These are phyloP conservation scores for Carex littledalei DNA, from an alignment of 176 grass and related monocot species.

Conservation along the genomic window DNA sequence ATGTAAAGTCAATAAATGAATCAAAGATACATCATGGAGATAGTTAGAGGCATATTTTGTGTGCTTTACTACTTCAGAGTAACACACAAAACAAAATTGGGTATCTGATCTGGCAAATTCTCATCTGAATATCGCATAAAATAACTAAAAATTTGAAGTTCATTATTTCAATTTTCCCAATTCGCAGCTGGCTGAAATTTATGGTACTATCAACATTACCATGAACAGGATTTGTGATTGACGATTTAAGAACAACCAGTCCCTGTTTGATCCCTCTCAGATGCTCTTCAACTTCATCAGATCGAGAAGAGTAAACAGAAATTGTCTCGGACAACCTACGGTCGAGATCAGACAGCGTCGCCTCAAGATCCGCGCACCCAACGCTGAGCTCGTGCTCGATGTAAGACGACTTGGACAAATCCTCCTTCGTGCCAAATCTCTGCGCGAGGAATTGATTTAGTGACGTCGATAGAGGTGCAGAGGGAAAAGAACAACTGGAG, in stretches of 20 bases:
- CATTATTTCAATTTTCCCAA: neutral
- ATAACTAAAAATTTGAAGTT: neutral
- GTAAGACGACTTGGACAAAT: constrained; percentile 45
- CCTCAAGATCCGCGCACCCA: constrained; percentile 60
- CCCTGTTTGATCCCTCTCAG: constrained; percentile 36
- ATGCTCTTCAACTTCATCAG: constrained; percentile 23
- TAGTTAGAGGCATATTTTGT: neutral
- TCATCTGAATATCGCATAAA: neutral
- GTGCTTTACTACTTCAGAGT: neutral
- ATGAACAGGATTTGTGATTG: constrained; percentile 25
- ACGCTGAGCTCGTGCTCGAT: constrained; percentile 50
- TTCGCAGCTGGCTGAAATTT: neutral
- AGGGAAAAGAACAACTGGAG: neutral
- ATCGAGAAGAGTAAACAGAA: constrained; percentile 30
- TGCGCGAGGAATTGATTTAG: constrained; percentile 43
- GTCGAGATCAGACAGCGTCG: constrained; percentile 34
- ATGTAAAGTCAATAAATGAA: neutral
- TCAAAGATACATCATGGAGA: neutral
- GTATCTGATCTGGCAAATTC: neutral
- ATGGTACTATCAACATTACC: constrained; percentile 3
- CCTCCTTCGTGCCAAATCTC: constrained; percentile 39
- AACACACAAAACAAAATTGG: neutral
- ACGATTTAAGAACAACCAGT: constrained; percentile 34
- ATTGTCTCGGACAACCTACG: constrained; percentile 21
- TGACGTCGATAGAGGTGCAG: constrained; percentile 17